phyloP scores from a whole-genome alignment of 2,329 filamentous ascomycete genomes.

The Neocatenulostroma microsporum region DNA sequence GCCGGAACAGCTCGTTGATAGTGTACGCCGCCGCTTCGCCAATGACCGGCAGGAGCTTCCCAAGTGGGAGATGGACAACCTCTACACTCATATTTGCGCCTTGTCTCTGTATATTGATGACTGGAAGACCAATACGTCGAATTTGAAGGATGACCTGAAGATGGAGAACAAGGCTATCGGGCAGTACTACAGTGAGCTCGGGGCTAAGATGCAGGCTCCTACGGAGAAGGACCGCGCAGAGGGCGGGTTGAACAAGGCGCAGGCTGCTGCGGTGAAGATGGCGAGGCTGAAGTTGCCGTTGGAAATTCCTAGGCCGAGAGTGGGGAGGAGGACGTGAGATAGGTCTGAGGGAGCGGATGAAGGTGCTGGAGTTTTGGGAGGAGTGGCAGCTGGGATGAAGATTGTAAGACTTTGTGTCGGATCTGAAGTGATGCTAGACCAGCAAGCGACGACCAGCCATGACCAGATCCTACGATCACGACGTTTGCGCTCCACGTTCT shows the following conservation, averaged over 20 bases:
- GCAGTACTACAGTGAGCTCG: conserved; percentile 69
- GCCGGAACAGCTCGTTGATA: conserved; percentile 56
- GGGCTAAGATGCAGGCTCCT: conserved; percentile 51
- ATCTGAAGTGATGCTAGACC: no score
- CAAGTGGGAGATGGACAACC: conserved; percentile 63
- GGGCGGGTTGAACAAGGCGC: conserved; percentile 52
- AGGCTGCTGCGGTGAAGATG: conserved; percentile 52
- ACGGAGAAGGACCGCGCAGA: conserved; percentile 39
- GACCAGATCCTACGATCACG: no score
- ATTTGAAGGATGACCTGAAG: conserved; percentile 63
- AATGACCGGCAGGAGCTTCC: conserved; percentile 50
- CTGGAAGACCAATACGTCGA: conserved; percentile 62
- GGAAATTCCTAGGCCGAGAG: conserved; percentile 62
- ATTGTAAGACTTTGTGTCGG: no score
- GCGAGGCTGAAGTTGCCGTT: conserved; percentile 71
- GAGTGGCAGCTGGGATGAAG: no score
- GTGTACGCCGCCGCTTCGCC: conserved; percentile 62
- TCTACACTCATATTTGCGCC: conserved; percentile 66
- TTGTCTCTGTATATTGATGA: conserved; percentile 65
- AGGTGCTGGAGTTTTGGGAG: no score
- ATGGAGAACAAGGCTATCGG: conserved; percentile 62
- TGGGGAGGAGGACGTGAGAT: conserved; percentile 13
- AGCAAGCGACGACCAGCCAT: no score
- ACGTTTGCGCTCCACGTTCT: no score
- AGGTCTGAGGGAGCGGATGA: no score